Conservation (phyloP, 2,329 filamentous ascomycete species). For the Endocalyx cinctus region DNA sequence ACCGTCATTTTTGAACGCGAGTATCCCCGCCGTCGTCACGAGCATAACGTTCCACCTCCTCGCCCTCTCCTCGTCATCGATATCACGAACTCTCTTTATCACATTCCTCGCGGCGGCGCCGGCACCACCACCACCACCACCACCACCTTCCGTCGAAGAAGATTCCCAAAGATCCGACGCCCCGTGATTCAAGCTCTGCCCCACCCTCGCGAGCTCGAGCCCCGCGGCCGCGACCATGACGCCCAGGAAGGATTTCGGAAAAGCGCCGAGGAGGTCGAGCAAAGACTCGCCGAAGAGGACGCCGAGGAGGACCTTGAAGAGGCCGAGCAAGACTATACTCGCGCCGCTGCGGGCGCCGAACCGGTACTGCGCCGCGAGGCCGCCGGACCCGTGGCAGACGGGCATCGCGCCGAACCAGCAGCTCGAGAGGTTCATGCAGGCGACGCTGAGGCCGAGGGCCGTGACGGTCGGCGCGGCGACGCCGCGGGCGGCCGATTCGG, state of each 20-base stretch:
- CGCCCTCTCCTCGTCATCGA: constrained; percentile 64
- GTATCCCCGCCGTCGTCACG: constrained; percentile 73
- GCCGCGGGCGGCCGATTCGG: constrained; percentile 55
- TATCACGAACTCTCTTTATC: constrained; percentile 45
- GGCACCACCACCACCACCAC: constrained; percentile 4
- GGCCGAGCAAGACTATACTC: constrained; percentile 73
- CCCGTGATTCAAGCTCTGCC: constrained; percentile 75
- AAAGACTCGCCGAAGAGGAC: constrained; percentile 70
- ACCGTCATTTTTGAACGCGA: constrained; percentile 87
- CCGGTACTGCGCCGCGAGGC: constrained; percentile 82
- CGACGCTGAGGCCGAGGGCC: constrained; percentile 74
- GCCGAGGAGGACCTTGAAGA: constrained; percentile 71
- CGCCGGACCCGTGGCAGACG: constrained; percentile 87
- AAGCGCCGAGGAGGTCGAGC: constrained; percentile 63
- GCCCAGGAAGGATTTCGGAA: constrained; percentile 73
- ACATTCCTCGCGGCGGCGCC: constrained; percentile 2
- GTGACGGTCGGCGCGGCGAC: constrained; percentile 77
- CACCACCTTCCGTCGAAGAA: background rate
- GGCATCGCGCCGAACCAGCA: constrained; percentile 93
- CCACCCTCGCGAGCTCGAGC: constrained; percentile 80
- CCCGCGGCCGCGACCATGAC: constrained; percentile 89
- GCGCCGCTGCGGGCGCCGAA: constrained; percentile 88
- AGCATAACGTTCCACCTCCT: constrained; percentile 88
- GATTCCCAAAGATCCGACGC: constrained; percentile 55
- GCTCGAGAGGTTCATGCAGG: constrained; percentile 74